These are phyloP conservation scores for Daldinia sp. DNA, from an alignment of 2,329 filamentous ascomycete genomes.

Conservation along the genomic window DNA sequence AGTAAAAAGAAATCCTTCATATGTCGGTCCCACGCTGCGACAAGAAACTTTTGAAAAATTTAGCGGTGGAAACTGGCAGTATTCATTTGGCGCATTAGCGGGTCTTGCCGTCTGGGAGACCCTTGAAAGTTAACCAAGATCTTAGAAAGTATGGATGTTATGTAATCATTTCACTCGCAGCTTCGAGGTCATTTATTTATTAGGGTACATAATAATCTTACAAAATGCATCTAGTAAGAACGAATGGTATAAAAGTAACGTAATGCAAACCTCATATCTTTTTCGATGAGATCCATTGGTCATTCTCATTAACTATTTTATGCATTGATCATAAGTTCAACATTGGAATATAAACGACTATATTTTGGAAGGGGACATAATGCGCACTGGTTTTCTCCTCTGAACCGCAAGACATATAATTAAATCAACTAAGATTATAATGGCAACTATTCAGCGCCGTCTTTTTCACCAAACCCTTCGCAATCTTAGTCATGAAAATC, in stretches of 20 bases:
- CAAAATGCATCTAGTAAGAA: background rate
- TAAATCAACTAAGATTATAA: conserved; percentile 36
- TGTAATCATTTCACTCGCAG: background rate
- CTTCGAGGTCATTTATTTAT: background rate
- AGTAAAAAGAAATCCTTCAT: background rate
- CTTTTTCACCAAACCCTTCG: conserved; percentile 62
- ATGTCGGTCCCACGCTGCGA: conserved; percentile 25
- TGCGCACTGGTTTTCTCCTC: background rate
- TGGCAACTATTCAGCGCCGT: conserved; percentile 50
- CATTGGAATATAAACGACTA: no score
- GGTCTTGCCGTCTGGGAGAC: background rate
- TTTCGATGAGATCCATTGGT: background rate
- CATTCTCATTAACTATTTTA: background rate
- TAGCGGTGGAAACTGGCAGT: conserved; percentile 60
- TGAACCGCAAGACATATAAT: background rate
- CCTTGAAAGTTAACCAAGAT: background rate
- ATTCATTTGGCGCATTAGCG: conserved; percentile 32
- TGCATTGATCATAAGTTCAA: no score
- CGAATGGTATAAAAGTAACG: background rate
- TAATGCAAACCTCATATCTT: background rate
- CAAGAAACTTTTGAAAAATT: conserved; percentile 54
- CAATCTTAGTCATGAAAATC: conserved; percentile 80
- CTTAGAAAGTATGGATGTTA: background rate
- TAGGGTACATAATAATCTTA: background rate
- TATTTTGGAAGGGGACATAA: no score